Evolutionary conservation across 495 filamentous ascomycete genomes (phyloP).

Genomic region (Aspergillus taichungensis): DNA sequence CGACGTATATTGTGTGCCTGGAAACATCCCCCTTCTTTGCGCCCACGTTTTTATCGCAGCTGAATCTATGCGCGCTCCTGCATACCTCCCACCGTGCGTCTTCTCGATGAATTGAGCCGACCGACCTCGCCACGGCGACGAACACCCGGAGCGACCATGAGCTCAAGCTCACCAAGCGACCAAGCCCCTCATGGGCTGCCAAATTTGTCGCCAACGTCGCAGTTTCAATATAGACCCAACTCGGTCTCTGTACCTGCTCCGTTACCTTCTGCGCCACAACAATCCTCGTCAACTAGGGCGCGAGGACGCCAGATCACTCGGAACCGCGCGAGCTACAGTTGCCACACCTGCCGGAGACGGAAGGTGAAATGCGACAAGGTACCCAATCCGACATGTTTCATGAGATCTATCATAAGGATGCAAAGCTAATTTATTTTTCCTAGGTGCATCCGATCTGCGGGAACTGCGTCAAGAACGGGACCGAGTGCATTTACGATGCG

Average conservation of each 20-base stretch:
- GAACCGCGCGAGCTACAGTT: slow-evolving; percentile 42
- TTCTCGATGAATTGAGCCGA: slow-evolving; percentile 8
- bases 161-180: slow-evolving; percentile 8
- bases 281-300: slow-evolving; percentile 8
- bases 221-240: slow-evolving; percentile 4
- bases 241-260: neutral
- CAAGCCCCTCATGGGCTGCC: slow-evolving; percentile 8
- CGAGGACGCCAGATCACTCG: slow-evolving; percentile 38
- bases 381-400: neutral
- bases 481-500: slow-evolving; percentile 36
- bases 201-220: slow-evolving; percentile 2
- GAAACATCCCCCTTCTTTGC: neutral
- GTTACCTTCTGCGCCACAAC: slow-evolving; percentile 1
- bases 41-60: neutral
- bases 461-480: slow-evolving; percentile 37
- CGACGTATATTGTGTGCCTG: neutral
- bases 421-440: neutral
- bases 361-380: slow-evolving; percentile 44
- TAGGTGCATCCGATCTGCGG: slow-evolving; percentile 42
- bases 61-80: slow-evolving; percentile 3
- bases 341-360: slow-evolving; percentile 39
- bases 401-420: neutral
- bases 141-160: slow-evolving; percentile 12
- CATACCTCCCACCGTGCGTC: slow-evolving; percentile 2
- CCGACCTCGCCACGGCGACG: slow-evolving; percentile 14